Base-by-base conservation (phyloP, 1,284 basidiomycete genomes). In the Ceratobasidium sp. region DNA sequence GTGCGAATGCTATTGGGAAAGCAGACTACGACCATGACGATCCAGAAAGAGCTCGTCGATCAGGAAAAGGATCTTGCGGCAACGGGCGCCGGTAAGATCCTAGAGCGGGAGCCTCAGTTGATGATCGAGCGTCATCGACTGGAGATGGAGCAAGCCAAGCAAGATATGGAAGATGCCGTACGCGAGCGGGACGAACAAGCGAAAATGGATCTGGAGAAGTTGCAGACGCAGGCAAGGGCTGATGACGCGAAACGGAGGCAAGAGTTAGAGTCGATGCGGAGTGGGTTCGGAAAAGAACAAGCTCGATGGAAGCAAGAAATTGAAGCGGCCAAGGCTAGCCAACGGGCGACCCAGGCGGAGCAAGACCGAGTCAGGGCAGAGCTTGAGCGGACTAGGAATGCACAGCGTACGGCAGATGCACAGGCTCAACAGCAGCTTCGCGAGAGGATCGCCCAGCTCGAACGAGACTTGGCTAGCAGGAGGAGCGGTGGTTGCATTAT, bases 11-110 rank as follows among this genome's bases (percentile, higher is more conserved):
- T 77, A 42, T 40, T 70, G 4, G 54, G 59, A 15, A 56, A 59
- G 9, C 7, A 48, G 23, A 46, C 52, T 12, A 48, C 38, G 1
- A 13, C 59, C 7, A 54, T 77, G 48, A 15, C 42, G 28, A 46
- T 77, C 33, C 59, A 71, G 28, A 6, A 50, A 62, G 66, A 69
- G 33, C 50, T 78, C 23, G 57, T 73, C 12, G 68, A 71, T 10
- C 28, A 73, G 40, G 2, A 33, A 1, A 78, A 73, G 46, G 23
- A 57, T 0, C 38, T 78, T 3, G 38, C 48, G 9, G 77, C 64
- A n/a, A 78, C 68, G 13, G 57, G 40, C 28, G 68, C 77, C 0
- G 68, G 57, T 20, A 20, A 52, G 10, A 38, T 54, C 2, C 59
- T 75, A 4, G 62, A 64, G 26, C 44, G 44, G 1, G 73, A 66